These are phyloP conservation scores for Leishmania arabica DNA, from an alignment of 208 protist species.

Conservation along the genomic window DNA sequence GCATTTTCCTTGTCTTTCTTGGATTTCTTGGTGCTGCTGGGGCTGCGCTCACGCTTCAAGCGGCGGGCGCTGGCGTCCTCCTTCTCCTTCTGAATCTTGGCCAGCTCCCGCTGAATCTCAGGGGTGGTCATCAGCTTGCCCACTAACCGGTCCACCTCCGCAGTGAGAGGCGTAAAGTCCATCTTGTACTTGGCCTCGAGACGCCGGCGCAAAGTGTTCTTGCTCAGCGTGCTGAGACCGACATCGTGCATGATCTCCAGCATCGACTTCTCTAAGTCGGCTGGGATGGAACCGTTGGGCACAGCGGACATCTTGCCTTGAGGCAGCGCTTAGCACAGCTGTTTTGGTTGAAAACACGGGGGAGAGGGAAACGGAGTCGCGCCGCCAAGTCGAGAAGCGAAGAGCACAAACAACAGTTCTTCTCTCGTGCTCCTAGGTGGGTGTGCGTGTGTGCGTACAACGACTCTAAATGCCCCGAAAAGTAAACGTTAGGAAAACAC, in stretches of 20 bases:
- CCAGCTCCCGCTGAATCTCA: slow-evolving; percentile 74
- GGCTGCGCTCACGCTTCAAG: slow-evolving; percentile 49
- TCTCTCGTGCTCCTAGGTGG: background rate
- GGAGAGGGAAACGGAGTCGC: background rate
- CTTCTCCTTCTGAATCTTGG: slow-evolving; percentile 53
- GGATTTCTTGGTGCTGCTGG: slow-evolving; percentile 29
- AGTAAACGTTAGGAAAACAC: background rate
- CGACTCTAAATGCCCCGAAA: background rate
- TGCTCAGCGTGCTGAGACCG: slow-evolving; percentile 61
- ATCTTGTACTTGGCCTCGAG: slow-evolving; percentile 80
- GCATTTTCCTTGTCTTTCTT: slow-evolving; percentile 37
- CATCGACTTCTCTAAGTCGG: slow-evolving; percentile 64
- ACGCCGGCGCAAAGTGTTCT: slow-evolving; percentile 54
- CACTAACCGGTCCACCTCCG: slow-evolving; percentile 41
- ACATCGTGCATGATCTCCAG: slow-evolving; percentile 69
- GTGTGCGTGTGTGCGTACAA: background rate
- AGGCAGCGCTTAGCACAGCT: background rate
- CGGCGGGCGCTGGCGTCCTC: slow-evolving; percentile 39
- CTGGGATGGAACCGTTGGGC: slow-evolving; percentile 55
- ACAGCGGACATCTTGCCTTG: slow-evolving; percentile 34
- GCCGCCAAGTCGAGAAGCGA: background rate
- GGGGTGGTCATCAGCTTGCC: slow-evolving; percentile 52
- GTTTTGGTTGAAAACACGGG: background rate
- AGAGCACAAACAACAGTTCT: background rate
- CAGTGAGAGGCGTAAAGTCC: slow-evolving; percentile 54